Evolutionary conservation across 352 stramenopile genomes (phyloP), one percentile per base, ranked within the genome.

Genomic region (Phytophthora tubulina): DNA sequence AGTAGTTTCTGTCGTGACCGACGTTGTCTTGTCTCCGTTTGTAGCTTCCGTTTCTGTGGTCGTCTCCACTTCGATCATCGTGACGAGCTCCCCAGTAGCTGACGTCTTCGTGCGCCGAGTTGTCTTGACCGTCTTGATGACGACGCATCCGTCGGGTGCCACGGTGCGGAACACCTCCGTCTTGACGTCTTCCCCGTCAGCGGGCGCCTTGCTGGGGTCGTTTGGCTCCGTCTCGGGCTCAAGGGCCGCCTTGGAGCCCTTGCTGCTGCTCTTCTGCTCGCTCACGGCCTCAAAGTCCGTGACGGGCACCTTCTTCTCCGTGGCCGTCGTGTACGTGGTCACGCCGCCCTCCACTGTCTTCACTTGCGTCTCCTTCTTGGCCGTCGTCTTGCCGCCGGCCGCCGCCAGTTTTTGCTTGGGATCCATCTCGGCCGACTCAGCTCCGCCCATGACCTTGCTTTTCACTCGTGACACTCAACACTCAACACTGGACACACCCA

Each of bases 271-370:
- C 41, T 64, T 70, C 39, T 62, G 46, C 64, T 77, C 70, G 30
- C 70, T 77, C 32, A 70, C 59, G 39, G 64, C 64, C 49, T 77
- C 70, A 49, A 73, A 73, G 55, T 77, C 64, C 57, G 63, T 41
- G n/a, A 72, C 63, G 32, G 27, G 32, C 64, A 27, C 27, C 33
- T 70, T 63, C 49, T 53, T 32, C 15, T 52, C 27, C 17, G 55
- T 60, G 31, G 50, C 33, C 60, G 67, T 60, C 54, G 67, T 68
- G 69, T 69, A 72, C 52, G 63, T 76, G 30, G 69, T 72, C 69
- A 76, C 69, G 63, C 69, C 56, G 38, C 63, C 57, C 35, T 70
- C 58, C 64, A 73, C 58, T 14, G 39, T 60, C 53, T 68, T 63
- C 17, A 70, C 48, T 33, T 62, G 51, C 35, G 21, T 64, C 69